These are phyloP conservation scores for Cucurbitaria berberidis DNA, from an alignment of 2,329 filamentous ascomycete genomes.

Conservation along the genomic window DNA sequence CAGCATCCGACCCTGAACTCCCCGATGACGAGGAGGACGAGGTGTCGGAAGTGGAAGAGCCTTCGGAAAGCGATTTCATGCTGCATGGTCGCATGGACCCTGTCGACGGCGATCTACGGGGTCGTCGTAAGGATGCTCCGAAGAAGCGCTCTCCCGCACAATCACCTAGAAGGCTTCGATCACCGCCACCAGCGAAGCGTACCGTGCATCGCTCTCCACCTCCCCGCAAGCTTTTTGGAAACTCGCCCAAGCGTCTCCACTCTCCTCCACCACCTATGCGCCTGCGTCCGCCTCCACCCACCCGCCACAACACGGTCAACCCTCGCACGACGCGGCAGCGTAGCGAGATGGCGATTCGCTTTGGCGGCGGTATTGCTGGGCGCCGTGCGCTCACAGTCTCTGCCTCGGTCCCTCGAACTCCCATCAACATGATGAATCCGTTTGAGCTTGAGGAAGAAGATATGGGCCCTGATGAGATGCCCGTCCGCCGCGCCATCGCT, in stretches of 20 bases:
- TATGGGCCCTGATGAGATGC: conserved; percentile 56
- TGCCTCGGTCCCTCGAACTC: conserved; percentile 83
- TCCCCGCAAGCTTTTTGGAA: conserved; percentile 66
- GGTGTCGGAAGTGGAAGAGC: conserved; percentile 34
- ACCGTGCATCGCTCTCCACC: conserved; percentile 39
- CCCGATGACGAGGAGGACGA: conserved; percentile 74
- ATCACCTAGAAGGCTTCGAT: conserved; percentile 69
- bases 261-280: conserved; percentile 49
- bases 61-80: conserved; percentile 70
- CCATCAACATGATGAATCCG: conserved; percentile 55
- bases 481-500: conserved; percentile 91
- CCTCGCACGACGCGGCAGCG: conserved; percentile 43
- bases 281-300: conserved; percentile 72
- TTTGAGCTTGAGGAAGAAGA: conserved; percentile 51
- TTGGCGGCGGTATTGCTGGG: conserved; percentile 61
- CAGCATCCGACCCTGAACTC: conserved; percentile 86
- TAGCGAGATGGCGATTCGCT: conserved; percentile 51
- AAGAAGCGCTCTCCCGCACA: conserved; percentile 55
- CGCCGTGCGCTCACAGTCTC: conserved; percentile 76
- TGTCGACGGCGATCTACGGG: conserved; percentile 59
- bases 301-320: conserved; percentile 53
- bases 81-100: conserved; percentile 75
- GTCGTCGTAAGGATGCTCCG: conserved; percentile 37
- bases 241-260: conserved; percentile 70
- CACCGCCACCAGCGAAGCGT: conserved; percentile 52